These are phyloP conservation scores for Tolypocladium endophyticum DNA, from an alignment of 2,329 filamentous ascomycete species.

Conservation along the genomic window DNA sequence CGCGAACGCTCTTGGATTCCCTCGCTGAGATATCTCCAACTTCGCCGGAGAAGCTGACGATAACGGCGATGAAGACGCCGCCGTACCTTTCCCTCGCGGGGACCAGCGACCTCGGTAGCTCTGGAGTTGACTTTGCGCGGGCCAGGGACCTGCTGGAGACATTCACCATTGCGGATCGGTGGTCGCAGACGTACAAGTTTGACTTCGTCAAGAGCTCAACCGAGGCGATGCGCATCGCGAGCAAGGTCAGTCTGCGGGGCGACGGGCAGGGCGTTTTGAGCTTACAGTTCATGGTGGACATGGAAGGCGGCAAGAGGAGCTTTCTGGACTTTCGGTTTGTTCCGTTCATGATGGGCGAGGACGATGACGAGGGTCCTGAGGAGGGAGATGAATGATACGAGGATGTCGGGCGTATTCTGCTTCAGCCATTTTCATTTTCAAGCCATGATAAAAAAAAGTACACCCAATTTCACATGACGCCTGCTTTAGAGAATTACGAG, in stretches of 20 bases:
- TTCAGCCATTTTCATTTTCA: not conserved
- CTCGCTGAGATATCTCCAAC: conserved; percentile 60
- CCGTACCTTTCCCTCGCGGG: conserved; percentile 69
- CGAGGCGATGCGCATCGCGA: conserved; percentile 86
- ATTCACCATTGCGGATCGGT: conserved; percentile 50
- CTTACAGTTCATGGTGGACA: conserved; percentile 91
- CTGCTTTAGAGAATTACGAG: not conserved
- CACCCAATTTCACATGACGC: too few species aligned
- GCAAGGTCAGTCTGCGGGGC: conserved; percentile 82
- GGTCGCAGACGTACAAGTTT: conserved; percentile 74
- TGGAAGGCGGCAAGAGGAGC: conserved; percentile 57
- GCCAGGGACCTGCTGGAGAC: conserved; percentile 63
- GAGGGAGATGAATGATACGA: not conserved
- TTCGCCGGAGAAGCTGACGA: conserved; percentile 60
- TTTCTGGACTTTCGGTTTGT: conserved; percentile 81
- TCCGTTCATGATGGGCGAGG: conserved; percentile 55
- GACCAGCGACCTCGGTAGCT: conserved; percentile 44
- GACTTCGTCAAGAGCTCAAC: conserved; percentile 73
- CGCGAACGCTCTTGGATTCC: conserved; percentile 60
- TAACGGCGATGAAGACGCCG: conserved; percentile 51
- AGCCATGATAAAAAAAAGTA: not conserved
- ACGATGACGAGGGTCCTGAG: conserved; percentile 15
- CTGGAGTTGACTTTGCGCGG: conserved; percentile 55
- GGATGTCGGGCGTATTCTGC: not conserved
- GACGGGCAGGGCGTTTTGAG: conserved; percentile 86